Base-by-base conservation (phyloP, 1,284 basidiomycete species). In the Polyporus tsugae region DNA sequence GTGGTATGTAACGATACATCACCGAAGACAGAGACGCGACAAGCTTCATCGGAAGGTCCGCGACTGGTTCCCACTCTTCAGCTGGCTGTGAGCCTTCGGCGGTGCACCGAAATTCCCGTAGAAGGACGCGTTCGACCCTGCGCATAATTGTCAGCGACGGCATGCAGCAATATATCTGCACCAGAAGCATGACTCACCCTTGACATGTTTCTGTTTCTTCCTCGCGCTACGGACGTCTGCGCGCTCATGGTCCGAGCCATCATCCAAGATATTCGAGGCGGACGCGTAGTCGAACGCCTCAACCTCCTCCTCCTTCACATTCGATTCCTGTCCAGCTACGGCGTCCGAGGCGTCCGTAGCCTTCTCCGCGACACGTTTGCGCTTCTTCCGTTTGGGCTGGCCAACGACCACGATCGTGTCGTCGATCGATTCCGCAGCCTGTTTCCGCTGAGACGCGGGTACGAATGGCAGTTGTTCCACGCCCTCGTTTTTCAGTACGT, bases 251-350 rank as follows among this genome's bases (percentile, higher is more conserved):
- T 84, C 81, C 15, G 84, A 83, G 59, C 83, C 83, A 70, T 88
- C 86, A 75, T 97, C 96, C 70, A 97, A 81, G 65, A 96, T 87
- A 77, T 95, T 95, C 11, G 92, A 88, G 52, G 87, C 89, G 5
- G 84, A 80, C 2, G 86, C 80, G 78, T 96, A 97, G 80, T 96
- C 94, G 77, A 96, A 96, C 46, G 83, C 83, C 59, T 85, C 86
- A 55, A 82, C 80, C 36, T 80, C 78, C 15, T 62, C 42, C 62
- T 63, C 39, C 33, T 42, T 44, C 0, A 15, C 2, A 25, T 6
- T 39, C 33, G 38, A 10, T 13, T 33, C 39, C 38, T 49, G 64
- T 66, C 67, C 62, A 64, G 49, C 64, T 67, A 67, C 46, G 64
- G 53, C 61, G 70, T 69, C 41, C 49, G 55, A 6, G 58, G 65